A percentile compares a stretch with the other conserved stretches of the same genome.
Conservation (phyloP, 140 eudicot species). For the Ambrosia hybrid region DNA sequence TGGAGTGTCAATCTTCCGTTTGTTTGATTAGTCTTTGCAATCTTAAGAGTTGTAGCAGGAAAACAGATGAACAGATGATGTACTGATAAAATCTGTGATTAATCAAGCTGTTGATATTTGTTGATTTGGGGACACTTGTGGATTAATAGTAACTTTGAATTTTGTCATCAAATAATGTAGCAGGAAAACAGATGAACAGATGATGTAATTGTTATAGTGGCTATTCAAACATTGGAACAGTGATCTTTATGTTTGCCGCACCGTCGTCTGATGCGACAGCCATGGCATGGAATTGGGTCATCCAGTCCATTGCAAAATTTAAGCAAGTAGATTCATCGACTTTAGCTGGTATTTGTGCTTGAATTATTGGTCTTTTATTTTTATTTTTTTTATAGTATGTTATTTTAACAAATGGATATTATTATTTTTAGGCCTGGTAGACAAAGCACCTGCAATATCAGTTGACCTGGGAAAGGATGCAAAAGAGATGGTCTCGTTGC, state of each 20-base stretch:
- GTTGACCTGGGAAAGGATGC: slow-evolving; percentile 51
- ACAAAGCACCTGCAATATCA: slow-evolving; percentile 42
- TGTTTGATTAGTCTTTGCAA: slow-evolving; percentile 2
- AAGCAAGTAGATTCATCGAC: slow-evolving; percentile 34
- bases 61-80: too few species aligned
- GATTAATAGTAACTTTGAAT: background rate
- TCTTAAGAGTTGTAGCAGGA: slow-evolving; percentile 4
- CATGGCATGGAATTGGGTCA: slow-evolving; percentile 53
- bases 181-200: slow-evolving; percentile 13
- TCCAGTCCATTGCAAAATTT: slow-evolving; percentile 40
- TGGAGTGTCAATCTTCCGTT: background rate
- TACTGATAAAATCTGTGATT: too few species aligned
- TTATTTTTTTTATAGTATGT: background rate
- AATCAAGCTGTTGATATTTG: background rate
- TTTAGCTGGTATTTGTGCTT: slow-evolving; percentile 31
- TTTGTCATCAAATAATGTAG: background rate
- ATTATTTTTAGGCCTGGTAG: slow-evolving; percentile 41
- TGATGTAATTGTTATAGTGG: slow-evolving; percentile 19
- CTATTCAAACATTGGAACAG: slow-evolving; percentile 11
- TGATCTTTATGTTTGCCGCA: slow-evolving; percentile 30
- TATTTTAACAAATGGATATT: background rate
- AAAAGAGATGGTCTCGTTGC: slow-evolving; percentile 56
- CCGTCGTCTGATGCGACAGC: slow-evolving; percentile 20
- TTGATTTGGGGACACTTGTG: slow-evolving; percentile 2
- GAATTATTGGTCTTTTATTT: background rate